Evolutionary conservation across 192 early-diverging fungal species (phyloP), one percentile per base, ranked within the genome.

Genomic region (Helicostylum pulchrum): DNA sequence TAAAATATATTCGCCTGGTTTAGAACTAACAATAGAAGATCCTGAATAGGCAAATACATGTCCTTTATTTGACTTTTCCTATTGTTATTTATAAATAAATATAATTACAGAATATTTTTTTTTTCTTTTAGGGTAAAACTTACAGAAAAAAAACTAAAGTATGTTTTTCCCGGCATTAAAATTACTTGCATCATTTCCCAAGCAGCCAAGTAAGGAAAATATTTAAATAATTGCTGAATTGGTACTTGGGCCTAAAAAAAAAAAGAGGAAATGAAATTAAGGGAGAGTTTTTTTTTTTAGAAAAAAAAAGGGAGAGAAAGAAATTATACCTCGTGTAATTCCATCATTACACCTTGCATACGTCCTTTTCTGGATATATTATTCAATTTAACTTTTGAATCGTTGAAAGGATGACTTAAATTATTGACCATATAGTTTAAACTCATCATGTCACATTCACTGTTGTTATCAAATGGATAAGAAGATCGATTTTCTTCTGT

Each of bases 101-200:
- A n/a, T n/a, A n/a, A 52, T 52, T 14, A 1, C 10, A 20, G 20
- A 21, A 20, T 26, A 4, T 52, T 11, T 3, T 52, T 51, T 52
- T 52, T 11, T 52, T 52, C 2, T 26, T 26, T 26, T 30, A 53
- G 46, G 12, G 46, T 1, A 2, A 3, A 17, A 67, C 55, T 64
- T 65, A 74, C 72, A 15, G 72, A 74, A 67, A 73, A 78, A 48
- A 63, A 72, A 5, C 72, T 75, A 55, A 81, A 81, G 36, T 77
- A 78, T 15, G 66, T 44, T 7, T 56, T 65, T 2, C 51, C 15
- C 6, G 80, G 80, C 11, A 77, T 73, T 14, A 81, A 51, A n/a
- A 79, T 65, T 3, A 82, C 65, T n/a, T 74, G 66, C 46, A 68
- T 60, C 80, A 79, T 82, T 45, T 72, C 73, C 80, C 80, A 82